These are phyloP conservation scores for Ogataea pilisensis DNA, from an alignment of 805 yeast species.

Conservation along the genomic window DNA sequence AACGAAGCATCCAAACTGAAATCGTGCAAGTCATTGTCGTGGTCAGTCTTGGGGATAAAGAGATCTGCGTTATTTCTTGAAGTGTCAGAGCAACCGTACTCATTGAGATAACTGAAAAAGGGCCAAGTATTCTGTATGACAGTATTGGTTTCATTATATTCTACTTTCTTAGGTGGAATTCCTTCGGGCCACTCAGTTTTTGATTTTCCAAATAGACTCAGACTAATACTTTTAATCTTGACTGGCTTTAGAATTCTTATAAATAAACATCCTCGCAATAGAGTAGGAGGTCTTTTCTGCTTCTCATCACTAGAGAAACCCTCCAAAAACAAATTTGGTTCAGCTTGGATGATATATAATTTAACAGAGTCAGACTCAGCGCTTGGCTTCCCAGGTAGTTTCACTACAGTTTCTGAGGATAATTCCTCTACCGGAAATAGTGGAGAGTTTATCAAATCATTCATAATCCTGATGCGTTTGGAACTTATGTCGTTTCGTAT, in stretches of 20 bases:
- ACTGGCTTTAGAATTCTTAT: slow-evolving; percentile 67
- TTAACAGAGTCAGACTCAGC: slow-evolving; percentile 63
- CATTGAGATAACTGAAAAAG: slow-evolving; percentile 50
- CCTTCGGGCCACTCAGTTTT: slow-evolving; percentile 98
- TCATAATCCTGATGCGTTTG: slow-evolving; percentile 4
- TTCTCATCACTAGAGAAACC: slow-evolving; percentile 73
- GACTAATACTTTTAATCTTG: slow-evolving; percentile 58
- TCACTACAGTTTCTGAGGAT: slow-evolving; percentile 38
- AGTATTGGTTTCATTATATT: slow-evolving; percentile 59
- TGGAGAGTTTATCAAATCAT: slow-evolving; percentile 34
- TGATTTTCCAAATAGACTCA: slow-evolving; percentile 62
- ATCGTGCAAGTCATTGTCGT: slow-evolving; percentile 32
- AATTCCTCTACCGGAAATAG: slow-evolving; percentile 42
- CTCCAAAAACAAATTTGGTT: slow-evolving; percentile 72
- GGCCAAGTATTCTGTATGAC: slow-evolving; percentile 88
- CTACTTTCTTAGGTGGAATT: slow-evolving; percentile 81
- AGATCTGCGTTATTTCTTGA: slow-evolving; percentile 46
- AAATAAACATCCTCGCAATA: slow-evolving; percentile 76
- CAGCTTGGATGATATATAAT: slow-evolving; percentile 72
- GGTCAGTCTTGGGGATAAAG: slow-evolving; percentile 30
- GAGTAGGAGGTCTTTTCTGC: slow-evolving; percentile 64
- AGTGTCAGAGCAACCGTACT: slow-evolving; percentile 23
- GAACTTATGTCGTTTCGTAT: no score
- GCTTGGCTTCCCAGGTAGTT: slow-evolving; percentile 51
- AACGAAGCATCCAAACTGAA: slow-evolving; percentile 33